Percentiles rank a stretch among this genome's conserved stretches.
Evolutionary conservation across 73 alveolate genomes (phyloP).

Genomic region (Blepharisma japonicum): DNA sequence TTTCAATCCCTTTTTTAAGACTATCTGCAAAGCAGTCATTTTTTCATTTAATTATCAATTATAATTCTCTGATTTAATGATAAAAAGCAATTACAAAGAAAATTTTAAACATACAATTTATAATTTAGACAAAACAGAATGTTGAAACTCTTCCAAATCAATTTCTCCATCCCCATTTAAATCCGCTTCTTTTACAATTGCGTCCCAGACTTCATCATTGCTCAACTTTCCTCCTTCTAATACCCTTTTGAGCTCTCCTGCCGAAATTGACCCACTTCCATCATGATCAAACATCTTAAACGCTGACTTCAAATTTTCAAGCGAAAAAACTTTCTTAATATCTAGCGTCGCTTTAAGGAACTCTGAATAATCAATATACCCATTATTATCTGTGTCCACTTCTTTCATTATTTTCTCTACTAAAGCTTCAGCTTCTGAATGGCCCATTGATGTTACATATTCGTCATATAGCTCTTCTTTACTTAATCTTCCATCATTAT

Average conservation of each 20-base stretch:
- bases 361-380: conserved; percentile 47
- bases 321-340: conserved; percentile 36
- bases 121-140: no score
- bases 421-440: neutral
- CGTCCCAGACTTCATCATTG: conserved; percentile 37
- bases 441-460: no score
- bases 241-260: conserved; percentile 41
- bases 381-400: conserved; percentile 56
- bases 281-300: conserved; percentile 38
- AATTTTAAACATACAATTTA: no score
- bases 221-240: conserved; percentile 24
- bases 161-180: conserved; percentile 9
- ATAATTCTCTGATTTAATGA: no score
- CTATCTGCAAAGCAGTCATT: no score
- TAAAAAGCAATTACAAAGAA: no score
- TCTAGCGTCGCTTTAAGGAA: conserved; percentile 40
- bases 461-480: no score
- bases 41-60: no score
- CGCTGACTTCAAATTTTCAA: conserved; percentile 39
- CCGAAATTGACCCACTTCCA: conserved; percentile 36
- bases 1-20: no score
- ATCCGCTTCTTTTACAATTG: conserved; percentile 41
- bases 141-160: no score
- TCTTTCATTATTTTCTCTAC: conserved; percentile 40
- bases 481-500: no score